phyloP scores from a whole-genome alignment of 345 rosid species.

The Punica granatum region DNA sequence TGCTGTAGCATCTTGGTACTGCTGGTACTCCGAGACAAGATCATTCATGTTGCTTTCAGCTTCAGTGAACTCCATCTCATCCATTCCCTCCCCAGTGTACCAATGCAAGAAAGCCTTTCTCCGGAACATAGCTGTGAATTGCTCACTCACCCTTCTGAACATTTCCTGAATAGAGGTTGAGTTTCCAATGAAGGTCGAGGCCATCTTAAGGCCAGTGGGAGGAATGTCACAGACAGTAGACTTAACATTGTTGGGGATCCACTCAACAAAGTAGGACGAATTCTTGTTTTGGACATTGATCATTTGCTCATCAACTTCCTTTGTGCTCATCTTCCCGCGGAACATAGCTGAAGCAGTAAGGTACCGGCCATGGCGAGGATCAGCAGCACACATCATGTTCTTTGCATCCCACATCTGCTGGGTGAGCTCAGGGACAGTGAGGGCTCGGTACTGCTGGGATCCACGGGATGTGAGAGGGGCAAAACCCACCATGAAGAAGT shows the following conservation, averaged over 20 bases:
- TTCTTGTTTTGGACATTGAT: conserved; percentile 76
- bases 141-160: conserved; percentile 70
- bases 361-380: conserved; percentile 45
- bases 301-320: conserved; percentile 59
- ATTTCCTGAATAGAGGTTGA: conserved; percentile 60
- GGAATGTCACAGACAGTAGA: conserved; percentile 78
- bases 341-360: conserved; percentile 73
- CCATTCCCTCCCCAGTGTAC: conserved; percentile 45
- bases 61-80: conserved; percentile 43
- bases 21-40: conserved; percentile 70
- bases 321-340: conserved; percentile 68
- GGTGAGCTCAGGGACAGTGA: conserved; percentile 67
- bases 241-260: conserved; percentile 79
- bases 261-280: conserved; percentile 67
- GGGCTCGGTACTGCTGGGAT: conserved; percentile 64
- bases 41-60: conserved; percentile 71
- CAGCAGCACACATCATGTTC: conserved; percentile 50
- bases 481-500: conserved; percentile 73
- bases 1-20: conserved; percentile 72
- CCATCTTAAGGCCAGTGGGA: conserved; percentile 71
- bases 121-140: conserved; percentile 71
- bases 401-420: conserved; percentile 52
- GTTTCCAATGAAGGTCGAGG: conserved; percentile 67
- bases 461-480: conserved; percentile 74
- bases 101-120: conserved; percentile 72